Conservation (phyloP, 1,284 basidiomycete species). For the Cronartium quercuum region DNA sequence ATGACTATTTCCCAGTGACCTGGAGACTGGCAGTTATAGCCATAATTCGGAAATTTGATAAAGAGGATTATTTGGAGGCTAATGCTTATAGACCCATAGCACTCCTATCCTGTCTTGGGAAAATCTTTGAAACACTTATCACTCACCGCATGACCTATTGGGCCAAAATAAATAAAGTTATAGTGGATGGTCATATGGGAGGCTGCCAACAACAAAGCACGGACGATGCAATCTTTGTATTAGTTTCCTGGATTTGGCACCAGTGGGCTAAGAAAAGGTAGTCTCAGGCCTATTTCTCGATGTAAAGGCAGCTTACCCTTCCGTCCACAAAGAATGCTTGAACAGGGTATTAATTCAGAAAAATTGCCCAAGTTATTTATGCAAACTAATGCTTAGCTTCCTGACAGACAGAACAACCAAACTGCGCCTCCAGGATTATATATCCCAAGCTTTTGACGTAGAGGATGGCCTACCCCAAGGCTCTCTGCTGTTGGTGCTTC, state of each 20-base stretch:
- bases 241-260: neutral
- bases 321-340: neutral
- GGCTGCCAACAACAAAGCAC: no score
- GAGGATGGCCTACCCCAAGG: neutral
- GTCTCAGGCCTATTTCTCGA: neutral
- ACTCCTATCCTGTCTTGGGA: neutral
- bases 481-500: neutral
- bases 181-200: neutral
- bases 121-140: neutral
- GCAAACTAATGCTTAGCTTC: neutral
- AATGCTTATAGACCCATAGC: neutral
- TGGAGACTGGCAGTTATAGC: neutral
- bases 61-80: neutral
- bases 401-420: neutral
- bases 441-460: neutral
- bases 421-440: neutral
- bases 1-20: neutral
- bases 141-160: neutral
- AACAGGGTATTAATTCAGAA: neutral
- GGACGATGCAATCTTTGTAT: no score
- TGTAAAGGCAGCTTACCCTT: conserved; percentile 10
- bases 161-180: neutral
- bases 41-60: neutral
- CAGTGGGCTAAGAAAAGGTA: neutral
- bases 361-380: neutral